These are phyloP conservation scores for Aspergillus quadricinctus DNA, from an alignment of 2,329 filamentous ascomycete species.

Conservation along the genomic window DNA sequence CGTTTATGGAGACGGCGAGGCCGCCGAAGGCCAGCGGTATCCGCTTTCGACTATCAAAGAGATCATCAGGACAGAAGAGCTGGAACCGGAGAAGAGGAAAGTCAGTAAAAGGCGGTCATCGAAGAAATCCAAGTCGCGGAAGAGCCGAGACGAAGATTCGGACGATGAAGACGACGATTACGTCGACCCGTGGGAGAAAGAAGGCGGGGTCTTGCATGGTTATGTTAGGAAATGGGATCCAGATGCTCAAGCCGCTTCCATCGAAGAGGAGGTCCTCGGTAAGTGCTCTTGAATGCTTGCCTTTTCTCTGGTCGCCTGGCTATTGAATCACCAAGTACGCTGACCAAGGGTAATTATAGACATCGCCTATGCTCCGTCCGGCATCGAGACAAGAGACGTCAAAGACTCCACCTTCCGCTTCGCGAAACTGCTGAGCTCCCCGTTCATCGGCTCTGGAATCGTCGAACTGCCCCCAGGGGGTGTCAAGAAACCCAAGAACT, in stretches of 20 bases:
- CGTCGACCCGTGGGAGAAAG: conserved; percentile 43
- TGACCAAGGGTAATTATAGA: conserved; percentile 37
- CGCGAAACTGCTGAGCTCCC: conserved; percentile 76
- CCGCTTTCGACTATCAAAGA: conserved; percentile 69
- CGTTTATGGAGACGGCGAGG: conserved; percentile 62
- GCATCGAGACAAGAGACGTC: conserved; percentile 56
- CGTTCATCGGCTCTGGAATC: conserved; percentile 85
- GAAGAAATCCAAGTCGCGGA: conserved; percentile 32
- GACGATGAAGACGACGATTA: conserved; percentile 38
- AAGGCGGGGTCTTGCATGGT: conserved; percentile 41
- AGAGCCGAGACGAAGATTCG: conserved; percentile 34
- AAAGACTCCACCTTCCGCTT: conserved; percentile 73
- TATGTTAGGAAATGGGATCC: conserved; percentile 43
- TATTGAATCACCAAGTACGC: not conserved
- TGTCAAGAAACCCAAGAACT: conserved; percentile 86
- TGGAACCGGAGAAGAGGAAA: conserved; percentile 41
- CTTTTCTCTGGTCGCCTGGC: not conserved
- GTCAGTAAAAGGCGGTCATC: conserved; percentile 32
- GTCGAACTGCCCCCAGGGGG: conserved; percentile 81
- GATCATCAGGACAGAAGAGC: conserved; percentile 69
- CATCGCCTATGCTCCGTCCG: conserved; percentile 55
- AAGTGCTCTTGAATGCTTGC: conserved; percentile 19
- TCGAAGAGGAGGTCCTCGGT: conserved; percentile 41
- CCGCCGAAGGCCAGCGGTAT: conserved; percentile 53
- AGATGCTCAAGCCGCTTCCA: conserved; percentile 32